Evolutionary conservation across 306 rosid species (phyloP).

Genomic region (Hippophae gyantsensis): DNA sequence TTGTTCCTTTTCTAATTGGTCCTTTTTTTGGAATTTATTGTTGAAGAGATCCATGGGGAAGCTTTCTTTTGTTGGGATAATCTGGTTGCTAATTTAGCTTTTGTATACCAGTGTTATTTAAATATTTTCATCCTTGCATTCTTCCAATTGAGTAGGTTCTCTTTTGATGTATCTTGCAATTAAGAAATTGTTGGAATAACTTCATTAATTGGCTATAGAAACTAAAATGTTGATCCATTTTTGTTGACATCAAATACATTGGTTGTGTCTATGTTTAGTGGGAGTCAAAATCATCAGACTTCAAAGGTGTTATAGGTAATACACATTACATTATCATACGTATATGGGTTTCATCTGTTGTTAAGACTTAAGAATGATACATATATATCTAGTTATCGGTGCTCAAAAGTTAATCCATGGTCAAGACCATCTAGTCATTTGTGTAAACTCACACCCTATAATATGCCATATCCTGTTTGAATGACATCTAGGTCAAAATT

Average conservation of each 20-base stretch:
- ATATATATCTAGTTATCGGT: too few species aligned
- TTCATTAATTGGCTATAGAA: constrained; percentile 8
- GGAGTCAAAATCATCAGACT: too few species aligned
- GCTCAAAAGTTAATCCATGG: constrained; percentile 65
- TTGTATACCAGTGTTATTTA: too few species aligned
- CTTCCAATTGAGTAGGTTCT: background rate
- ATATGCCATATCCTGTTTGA: too few species aligned
- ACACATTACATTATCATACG: too few species aligned
- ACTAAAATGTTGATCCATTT: constrained; percentile 16
- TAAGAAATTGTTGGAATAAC: background rate
- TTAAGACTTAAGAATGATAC: too few species aligned
- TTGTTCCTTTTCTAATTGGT: constrained; percentile 15
- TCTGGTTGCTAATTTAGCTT: constrained; percentile 34
- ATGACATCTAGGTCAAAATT: too few species aligned
- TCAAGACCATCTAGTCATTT: constrained; percentile 46
- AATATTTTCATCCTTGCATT: too few species aligned
- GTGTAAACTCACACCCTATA: too few species aligned
- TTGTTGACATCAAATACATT: constrained; percentile 79
- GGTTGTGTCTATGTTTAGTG: constrained; percentile 50
- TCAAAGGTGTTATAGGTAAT: too few species aligned
- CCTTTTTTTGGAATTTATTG: constrained; percentile 25
- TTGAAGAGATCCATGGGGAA: constrained; percentile 88
- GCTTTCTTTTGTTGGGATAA: constrained; percentile 48
- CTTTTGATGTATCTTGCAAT: background rate
- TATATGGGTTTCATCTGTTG: too few species aligned